Evolutionary conservation across 139 green algal species (phyloP).

Genomic region (Coccomyxa sp.): DNA sequence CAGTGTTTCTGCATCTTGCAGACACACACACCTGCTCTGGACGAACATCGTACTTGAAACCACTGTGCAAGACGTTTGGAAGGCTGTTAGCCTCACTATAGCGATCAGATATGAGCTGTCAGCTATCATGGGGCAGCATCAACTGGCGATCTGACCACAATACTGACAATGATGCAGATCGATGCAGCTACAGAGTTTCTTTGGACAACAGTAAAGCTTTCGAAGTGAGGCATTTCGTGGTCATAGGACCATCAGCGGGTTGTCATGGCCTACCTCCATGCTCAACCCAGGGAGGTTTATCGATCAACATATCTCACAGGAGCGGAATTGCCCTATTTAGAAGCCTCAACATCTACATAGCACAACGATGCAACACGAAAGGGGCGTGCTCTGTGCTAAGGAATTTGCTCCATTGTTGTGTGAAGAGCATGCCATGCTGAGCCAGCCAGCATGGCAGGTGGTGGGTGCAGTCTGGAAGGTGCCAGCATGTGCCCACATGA

Average conservation of each 20-base stretch:
- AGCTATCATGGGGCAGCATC: background rate
- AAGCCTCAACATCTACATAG: too few species aligned
- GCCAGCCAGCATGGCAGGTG: too few species aligned
- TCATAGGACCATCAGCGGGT: background rate
- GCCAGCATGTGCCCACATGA: too few species aligned
- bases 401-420: too few species aligned
- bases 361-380: too few species aligned
- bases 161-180: background rate
- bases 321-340: too few species aligned
- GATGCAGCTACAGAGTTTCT: background rate
- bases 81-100: too few species aligned
- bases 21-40: background rate
- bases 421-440: too few species aligned
- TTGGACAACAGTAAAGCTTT: background rate
- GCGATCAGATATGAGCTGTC: too few species aligned
- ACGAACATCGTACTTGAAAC: background rate
- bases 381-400: too few species aligned
- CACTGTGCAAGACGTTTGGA: background rate
- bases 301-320: conserved; percentile 54
- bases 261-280: conserved; percentile 31
- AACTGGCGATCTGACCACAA: background rate
- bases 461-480: too few species aligned
- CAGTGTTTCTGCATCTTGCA: too few species aligned
- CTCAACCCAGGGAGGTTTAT: conserved; percentile 40
- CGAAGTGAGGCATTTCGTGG: background rate